These are phyloP conservation scores for Fusarium devonianum DNA, from an alignment of 2,329 filamentous ascomycete species.

Conservation along the genomic window DNA sequence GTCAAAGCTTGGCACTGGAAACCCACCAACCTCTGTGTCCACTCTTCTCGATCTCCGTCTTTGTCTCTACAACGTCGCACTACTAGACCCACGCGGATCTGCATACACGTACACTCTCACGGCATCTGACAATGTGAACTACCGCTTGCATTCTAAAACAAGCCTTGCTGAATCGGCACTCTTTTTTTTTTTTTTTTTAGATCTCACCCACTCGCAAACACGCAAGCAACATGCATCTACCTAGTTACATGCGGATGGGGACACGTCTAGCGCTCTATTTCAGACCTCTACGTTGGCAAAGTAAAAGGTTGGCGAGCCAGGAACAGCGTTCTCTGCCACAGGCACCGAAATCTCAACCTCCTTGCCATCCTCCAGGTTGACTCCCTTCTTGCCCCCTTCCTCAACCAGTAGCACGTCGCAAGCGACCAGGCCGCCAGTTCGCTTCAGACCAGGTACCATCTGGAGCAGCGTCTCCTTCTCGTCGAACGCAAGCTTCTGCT, in stretches of 20 bases:
- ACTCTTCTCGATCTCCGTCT: no score
- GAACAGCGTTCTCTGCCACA: constrained; percentile 76
- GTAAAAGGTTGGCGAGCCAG: constrained; percentile 80
- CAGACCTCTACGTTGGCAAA: constrained; percentile 78
- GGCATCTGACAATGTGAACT: no score
- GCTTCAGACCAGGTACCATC: constrained; percentile 82
- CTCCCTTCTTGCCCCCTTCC: constrained; percentile 72
- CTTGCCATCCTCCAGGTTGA: constrained; percentile 58
- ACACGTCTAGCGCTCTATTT: constrained; percentile 6
- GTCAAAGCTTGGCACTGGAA: no score
- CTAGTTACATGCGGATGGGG: constrained; percentile 1
- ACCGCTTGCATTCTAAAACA: no score
- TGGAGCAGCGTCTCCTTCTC: constrained; percentile 77
- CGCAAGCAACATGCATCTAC: neutral
- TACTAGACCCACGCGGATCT: no score
- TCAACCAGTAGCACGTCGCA: constrained; percentile 77
- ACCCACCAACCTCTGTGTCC: no score
- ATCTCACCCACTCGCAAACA: constrained; percentile 9
- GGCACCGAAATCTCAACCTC: constrained; percentile 65
- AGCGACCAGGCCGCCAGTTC: constrained; percentile 71
- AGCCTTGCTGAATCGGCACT: constrained; percentile 5
- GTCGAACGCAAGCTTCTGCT: constrained; percentile 86
- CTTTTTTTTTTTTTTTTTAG: constrained; percentile 7
- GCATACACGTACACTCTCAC: no score
- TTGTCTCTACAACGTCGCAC: no score